phyloP scores from a whole-genome alignment of 2,329 filamentous ascomycete genomes.

The Raffaelea ambrosiae region DNA sequence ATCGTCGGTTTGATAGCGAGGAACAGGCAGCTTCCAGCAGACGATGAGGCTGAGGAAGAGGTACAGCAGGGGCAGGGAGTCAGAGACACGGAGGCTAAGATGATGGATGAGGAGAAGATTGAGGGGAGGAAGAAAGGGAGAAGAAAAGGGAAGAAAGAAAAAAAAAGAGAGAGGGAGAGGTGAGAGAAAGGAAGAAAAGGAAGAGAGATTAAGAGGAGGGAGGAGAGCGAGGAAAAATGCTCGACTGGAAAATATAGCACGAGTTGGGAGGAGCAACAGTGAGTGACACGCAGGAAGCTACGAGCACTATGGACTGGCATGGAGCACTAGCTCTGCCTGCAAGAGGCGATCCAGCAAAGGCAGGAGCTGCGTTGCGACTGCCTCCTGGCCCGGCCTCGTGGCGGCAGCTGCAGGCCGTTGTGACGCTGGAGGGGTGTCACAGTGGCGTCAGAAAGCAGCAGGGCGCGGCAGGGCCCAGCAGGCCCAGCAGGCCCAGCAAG shows the following conservation, averaged over 20 bases:
- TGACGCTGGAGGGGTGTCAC: too few species aligned
- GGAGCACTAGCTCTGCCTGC: too few species aligned
- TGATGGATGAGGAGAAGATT: background rate
- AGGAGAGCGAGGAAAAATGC: background rate
- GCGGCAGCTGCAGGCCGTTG: too few species aligned
- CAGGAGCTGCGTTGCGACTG: background rate
- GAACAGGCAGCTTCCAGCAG: background rate
- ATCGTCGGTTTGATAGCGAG: background rate
- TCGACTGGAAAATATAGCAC: background rate
- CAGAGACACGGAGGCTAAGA: too few species aligned
- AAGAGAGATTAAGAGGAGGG: conserved; percentile 1
- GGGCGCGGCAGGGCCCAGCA: too few species aligned
- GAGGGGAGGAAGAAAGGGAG: background rate
- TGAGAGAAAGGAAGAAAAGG: conserved; percentile 9
- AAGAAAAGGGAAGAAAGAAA: background rate
- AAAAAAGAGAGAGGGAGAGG: background rate
- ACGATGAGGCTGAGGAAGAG: background rate
- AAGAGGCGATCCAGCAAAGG: background rate
- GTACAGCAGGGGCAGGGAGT: background rate
- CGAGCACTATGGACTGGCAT: too few species aligned
- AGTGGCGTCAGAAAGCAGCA: too few species aligned
- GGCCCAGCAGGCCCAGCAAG: too few species aligned
- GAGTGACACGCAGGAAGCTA: background rate
- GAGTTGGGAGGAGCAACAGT: conserved; percentile 1
- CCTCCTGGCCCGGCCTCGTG: too few species aligned